phyloP scores from a whole-genome alignment of 1,284 basidiomycete genomes.

The Xerocomus nothofagi region DNA sequence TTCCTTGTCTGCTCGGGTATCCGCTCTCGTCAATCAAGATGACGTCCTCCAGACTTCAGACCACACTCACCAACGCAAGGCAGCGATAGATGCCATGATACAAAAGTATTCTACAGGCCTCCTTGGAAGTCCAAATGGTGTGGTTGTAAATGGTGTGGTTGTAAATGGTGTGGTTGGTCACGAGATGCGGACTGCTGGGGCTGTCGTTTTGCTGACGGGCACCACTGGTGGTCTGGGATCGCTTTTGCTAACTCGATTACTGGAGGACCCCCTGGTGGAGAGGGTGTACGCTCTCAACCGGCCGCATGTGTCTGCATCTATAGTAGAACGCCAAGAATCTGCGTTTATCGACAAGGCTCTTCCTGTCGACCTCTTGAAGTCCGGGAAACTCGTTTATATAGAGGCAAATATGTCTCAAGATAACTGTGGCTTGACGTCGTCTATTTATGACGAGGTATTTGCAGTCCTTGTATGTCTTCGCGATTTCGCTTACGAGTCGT shows the following conservation, averaged over 20 bases:
- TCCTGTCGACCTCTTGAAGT: not conserved
- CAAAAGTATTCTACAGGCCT: not conserved
- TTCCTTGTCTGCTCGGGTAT: not conserved
- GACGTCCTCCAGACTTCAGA: not conserved
- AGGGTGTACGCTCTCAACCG: conserved; percentile 8
- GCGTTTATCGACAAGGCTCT: conserved; percentile 3
- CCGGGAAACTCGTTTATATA: conserved; percentile 1
- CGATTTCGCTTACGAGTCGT: not conserved
- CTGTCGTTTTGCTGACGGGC: conserved; percentile 6
- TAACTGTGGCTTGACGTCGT: conserved; percentile 4
- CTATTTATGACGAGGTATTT: conserved; percentile 4
- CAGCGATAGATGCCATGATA: conserved; percentile 6
- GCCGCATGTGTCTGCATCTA: not conserved
- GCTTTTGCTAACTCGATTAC: not conserved
- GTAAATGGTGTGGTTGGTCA: not conserved
- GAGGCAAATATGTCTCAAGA: conserved; percentile 1
- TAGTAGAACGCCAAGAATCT: not conserved
- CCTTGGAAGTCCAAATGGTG: not conserved
- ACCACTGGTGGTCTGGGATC: conserved; percentile 4
- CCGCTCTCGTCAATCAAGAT: not conserved
- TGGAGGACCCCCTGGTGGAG: not conserved
- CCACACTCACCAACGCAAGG: not conserved
- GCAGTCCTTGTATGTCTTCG: not conserved
- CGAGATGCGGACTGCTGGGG: not conserved
- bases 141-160: not conserved